Percentiles rank a stretch among this genome's conserved stretches.
These are phyloP conservation scores for Brassica carinata DNA, from an alignment of 345 rosid species.

Conservation along the genomic window DNA sequence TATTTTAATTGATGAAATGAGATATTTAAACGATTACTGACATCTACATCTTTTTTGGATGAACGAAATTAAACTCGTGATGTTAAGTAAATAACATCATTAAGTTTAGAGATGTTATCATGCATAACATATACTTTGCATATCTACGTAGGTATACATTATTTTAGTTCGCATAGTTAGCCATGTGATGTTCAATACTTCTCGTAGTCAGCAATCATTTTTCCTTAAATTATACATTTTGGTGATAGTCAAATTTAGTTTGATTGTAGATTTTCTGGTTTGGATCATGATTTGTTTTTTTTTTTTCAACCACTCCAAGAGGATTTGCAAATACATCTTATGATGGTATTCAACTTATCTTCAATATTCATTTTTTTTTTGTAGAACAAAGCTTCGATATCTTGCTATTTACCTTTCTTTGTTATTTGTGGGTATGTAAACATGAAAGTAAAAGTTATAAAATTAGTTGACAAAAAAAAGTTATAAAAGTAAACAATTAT, in stretches of 20 bases:
- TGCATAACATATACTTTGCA: no score
- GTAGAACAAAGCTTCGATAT: background rate
- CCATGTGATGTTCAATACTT: no score
- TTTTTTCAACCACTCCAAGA: background rate
- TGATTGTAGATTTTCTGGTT: constrained; percentile 13
- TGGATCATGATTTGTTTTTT: constrained; percentile 14
- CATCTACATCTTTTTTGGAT: no score
- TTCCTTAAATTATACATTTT: background rate
- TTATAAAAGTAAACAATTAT: background rate
- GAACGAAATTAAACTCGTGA: no score
- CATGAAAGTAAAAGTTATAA: background rate
- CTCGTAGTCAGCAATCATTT: no score
- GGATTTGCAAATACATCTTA: background rate
- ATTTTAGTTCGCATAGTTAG: no score
- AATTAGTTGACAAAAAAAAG: background rate
- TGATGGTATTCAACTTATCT: background rate
- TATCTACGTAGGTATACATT: no score
- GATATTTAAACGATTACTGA: no score
- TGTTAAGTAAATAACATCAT: no score
- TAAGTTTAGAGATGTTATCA: no score
- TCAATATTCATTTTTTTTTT: background rate
- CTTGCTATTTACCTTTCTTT: background rate
- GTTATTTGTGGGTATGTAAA: background rate
- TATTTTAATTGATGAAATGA: no score
- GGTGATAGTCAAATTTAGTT: constrained; percentile 25